Conservation (phyloP, 2,329 filamentous ascomycete species). For the Cercospora sp. region DNA sequence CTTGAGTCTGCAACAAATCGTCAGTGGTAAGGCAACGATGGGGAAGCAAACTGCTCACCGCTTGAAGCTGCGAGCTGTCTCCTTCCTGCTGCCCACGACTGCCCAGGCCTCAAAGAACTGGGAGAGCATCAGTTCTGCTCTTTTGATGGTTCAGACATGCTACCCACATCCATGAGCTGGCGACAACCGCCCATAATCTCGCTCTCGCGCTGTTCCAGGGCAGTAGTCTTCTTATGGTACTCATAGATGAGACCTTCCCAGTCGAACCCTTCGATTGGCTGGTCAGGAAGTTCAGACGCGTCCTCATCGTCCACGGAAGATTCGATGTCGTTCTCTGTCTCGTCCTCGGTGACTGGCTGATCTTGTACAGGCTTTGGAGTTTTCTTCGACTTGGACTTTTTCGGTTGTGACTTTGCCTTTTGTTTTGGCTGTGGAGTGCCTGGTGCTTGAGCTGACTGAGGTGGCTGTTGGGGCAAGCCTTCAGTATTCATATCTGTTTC, state of each 20-base stretch:
- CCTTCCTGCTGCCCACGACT: constrained; percentile 66
- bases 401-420: not conserved
- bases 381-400: not conserved
- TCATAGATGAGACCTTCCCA: constrained; percentile 74
- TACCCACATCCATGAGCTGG: constrained; percentile 60
- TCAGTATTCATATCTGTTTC: not conserved
- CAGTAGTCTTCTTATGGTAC: constrained; percentile 65
- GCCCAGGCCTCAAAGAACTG: constrained; percentile 83
- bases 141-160: not conserved
- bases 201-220: constrained; percentile 64
- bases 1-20: constrained; percentile 59
- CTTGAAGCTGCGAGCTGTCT: constrained; percentile 75
- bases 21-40: not conserved
- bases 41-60: constrained; percentile 53
- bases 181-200: constrained; percentile 40
- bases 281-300: constrained; percentile 24
- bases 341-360: not conserved
- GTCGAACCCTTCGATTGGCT: constrained; percentile 59
- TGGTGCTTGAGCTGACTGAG: constrained; percentile 12
- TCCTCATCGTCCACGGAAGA: constrained; percentile 21
- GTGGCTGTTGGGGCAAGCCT: constrained; percentile 11
- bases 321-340: constrained; percentile 1
- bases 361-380: not conserved
- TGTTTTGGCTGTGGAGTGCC: not conserved
- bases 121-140: not conserved